Conservation (phyloP, 306 rosid species). For the Cucurbita argyrosperma region DNA sequence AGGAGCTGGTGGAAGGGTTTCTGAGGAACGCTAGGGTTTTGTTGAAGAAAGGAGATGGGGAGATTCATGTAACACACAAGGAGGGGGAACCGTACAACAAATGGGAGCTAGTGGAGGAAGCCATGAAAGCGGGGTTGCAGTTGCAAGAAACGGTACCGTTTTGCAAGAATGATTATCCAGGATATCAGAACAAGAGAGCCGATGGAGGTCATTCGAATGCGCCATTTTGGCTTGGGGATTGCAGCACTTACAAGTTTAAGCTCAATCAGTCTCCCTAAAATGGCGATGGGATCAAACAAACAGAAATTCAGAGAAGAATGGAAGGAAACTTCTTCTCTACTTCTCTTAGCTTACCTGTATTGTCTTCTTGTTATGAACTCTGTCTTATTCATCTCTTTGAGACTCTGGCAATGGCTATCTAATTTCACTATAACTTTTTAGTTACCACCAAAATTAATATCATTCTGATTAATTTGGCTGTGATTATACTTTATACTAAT, state of each 20-base stretch:
- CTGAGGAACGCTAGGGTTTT: slow-evolving; percentile 42
- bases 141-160: slow-evolving; percentile 33
- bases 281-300: background rate
- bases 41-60: slow-evolving; percentile 43
- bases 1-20: slow-evolving; percentile 50
- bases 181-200: slow-evolving; percentile 66
- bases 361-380: background rate
- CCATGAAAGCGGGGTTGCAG: slow-evolving; percentile 38
- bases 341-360: background rate
- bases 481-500: background rate
- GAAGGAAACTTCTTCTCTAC: background rate
- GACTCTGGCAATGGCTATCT: background rate
- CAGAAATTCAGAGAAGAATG: background rate
- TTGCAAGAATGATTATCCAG: slow-evolving; percentile 41
- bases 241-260: slow-evolving; percentile 54
- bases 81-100: slow-evolving; percentile 60
- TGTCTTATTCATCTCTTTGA: background rate
- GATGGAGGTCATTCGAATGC: slow-evolving; percentile 24
- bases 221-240: slow-evolving; percentile 25
- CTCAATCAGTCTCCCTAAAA: slow-evolving; percentile 9
- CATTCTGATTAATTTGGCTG: too few species aligned
- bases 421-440: too few species aligned
- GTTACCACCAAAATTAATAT: too few species aligned
- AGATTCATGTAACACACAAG: slow-evolving; percentile 62
- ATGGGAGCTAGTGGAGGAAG: slow-evolving; percentile 53